Base-by-base conservation (phyloP, 2,329 filamentous ascomycete genomes). In the Daldinia sp. region DNA sequence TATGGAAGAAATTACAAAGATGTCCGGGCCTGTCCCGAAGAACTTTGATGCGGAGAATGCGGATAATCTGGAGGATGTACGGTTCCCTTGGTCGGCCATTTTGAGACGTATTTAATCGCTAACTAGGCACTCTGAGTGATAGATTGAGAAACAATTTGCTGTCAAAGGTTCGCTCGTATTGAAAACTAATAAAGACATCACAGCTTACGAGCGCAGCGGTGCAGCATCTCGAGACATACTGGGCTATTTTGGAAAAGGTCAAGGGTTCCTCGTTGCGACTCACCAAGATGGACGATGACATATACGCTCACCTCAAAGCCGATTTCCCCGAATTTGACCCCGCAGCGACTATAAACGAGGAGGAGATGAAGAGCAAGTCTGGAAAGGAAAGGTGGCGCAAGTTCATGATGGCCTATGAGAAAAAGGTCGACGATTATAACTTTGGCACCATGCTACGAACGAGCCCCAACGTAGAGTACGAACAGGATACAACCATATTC, bases 141-240 rank as follows among this genome's bases (percentile, higher is more conserved):
- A 96, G 92, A 97, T 99, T 77, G 95, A 99, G 86, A 97, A 97
- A 85, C 95, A 98, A 79, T 99, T 99, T 74, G 95, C 95, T 27
- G 95, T 99, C 73, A 98, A 98, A 84, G 91, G 91, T 93, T 73
- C 45, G 75, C 62, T 13, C 11, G 13, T 11, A 27, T 25, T 5
- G 2, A 45, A 21, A 25, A 8, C 11, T 43, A 15, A 6, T 45
- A 3, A 25, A 3, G 4, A 27, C 15, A 6, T 3, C 9, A 45
- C 4, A 29, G 9, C 9, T 58, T 34, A 19, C 17, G 25, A 6
- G 17, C 27, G 13, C 41, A 82, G 94, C 90, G 52, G 95, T 98
- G 34, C 92, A 97, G 79, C 95, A 99, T 79, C 92, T 99, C 85
- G 87, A 92, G 75, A 97, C 94, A 49, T 98, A 99, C 85, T 99